Base-by-base conservation (phyloP, 2,329 filamentous ascomycete genomes). In the Penicillium italicum region DNA sequence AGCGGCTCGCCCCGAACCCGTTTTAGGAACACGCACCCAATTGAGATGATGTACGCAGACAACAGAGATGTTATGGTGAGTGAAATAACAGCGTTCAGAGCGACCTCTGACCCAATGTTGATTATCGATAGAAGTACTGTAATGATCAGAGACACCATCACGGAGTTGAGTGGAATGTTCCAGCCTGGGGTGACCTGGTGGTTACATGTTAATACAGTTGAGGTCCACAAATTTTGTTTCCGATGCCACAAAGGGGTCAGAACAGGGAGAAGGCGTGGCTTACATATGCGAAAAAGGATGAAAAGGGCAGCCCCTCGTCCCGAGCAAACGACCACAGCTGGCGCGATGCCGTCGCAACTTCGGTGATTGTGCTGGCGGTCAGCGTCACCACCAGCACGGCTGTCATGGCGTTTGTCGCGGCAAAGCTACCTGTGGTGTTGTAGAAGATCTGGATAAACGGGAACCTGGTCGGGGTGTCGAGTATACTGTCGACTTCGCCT, bases 391-490 rank as follows among this genome's bases (percentile, higher is more conserved):
- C 73, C 3, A 83, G 68, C 18, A 84, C 74, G 5, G 74, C 67
- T 0, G 76, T 74, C 77, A 84, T 82, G 20, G 78, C 75, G 1
- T 77, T 77, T 0, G 81, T 77, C 0, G 77, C 81, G 1, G 74
- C 76, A 2, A 75, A 67, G 18, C 77, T 80, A 1, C 75, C 69
- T 2, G 81, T 80, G 1, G 77, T 78, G 34, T 82, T 76, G 58
- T 75, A 75, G 55, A 85, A 85, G 22, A 85, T 77, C 47, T 83
- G 76, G 63, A 87, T 85, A 59, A 85, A 84, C 0, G 85, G 83
- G 45, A 81, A 83, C 1, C 77, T 77, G 0, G 81, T 82, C 0
- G 74, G 73, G 0, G 76, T 77, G 0, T 69, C 67, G 3, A 82
- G 66, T 0, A 79, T 75, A 0, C 64, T 66, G 11, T 78, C 72